Base-by-base conservation (phyloP, 345 rosid species). In the Stellera chamaejasme region DNA sequence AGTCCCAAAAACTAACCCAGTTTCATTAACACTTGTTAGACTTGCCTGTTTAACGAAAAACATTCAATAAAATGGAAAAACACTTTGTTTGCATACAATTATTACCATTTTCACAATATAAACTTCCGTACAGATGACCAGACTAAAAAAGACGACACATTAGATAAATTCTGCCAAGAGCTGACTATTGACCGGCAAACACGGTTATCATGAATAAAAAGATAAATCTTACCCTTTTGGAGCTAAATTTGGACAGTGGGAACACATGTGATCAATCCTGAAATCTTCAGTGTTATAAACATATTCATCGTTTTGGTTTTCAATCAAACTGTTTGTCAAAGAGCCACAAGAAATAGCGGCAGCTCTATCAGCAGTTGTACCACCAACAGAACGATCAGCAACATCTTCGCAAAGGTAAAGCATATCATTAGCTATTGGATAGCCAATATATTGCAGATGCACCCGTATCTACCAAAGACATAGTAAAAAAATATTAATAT, bases 371-470 rank as follows among this genome's bases (percentile, higher is more conserved):
- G 87, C 87, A 70, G 69, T 65, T 63, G 48, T 66, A 56, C 75
- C 79, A 55, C 68, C 70, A 27, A 62, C 61, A 43, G 74, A 70
- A 26, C 73, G 71, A 68, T 68, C 62, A 55, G 71, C 60, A 36
- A 57, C 72, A 28, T 73, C 44, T 50, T 70, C 75, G 50, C 72
- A 71, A 14, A 87, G 85, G 73, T 87, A 93, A 65, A 89, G 97
- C 48, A 68, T 68, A 69, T 89, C 97, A 65, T 93, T 93, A 45
- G 85, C 99, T 71, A 93, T 93, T 41, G 96, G 96, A 79, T 93
- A 84, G 32, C 97, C 97, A 0, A 72, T 69, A 59, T 71, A 73
- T 54, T 89, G 84, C 77, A 93, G 73, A 79, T 93, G 99, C 57
- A 83, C 90, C 39, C 96, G 90, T 66, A 93, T 93, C 99, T 90